A percentile compares a stretch with the other conserved stretches of the same genome.
phyloP scores from a whole-genome alignment of 148 eudicot genomes.

The Rhododendron vialii region DNA sequence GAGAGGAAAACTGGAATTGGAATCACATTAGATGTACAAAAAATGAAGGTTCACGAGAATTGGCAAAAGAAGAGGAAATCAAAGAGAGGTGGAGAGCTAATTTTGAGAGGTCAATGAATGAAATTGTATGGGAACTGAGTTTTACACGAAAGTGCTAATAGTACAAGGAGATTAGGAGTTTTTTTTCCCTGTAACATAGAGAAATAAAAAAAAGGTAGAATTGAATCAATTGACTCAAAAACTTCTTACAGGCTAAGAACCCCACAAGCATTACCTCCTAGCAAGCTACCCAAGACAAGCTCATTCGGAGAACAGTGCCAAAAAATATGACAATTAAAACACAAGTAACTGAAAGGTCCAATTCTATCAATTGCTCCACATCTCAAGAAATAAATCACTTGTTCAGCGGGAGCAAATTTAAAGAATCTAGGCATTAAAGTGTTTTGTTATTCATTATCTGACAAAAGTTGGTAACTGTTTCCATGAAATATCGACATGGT shows the following conservation, averaged over 20 bases:
- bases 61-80: neutral
- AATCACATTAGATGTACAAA: neutral
- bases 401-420: neutral
- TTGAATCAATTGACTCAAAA: neutral
- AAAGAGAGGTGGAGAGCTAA: neutral
- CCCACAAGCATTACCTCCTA: neutral
- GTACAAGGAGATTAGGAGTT: neutral
- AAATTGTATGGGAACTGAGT: neutral
- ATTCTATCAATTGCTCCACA: neutral
- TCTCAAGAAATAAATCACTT: neutral
- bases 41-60: neutral
- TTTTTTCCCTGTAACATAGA: neutral
- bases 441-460: neutral
- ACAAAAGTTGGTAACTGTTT: neutral
- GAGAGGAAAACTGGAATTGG: neutral
- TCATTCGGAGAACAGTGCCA: neutral
- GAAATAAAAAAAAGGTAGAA: neutral
- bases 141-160: neutral
- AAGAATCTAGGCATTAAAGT: neutral
- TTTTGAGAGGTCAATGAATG: neutral
- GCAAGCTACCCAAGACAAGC: neutral
- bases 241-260: neutral
- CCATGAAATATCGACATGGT: neutral
- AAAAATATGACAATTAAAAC: neutral
- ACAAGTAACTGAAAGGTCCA: neutral